Evolutionary conservation across 2,329 filamentous ascomycete genomes (phyloP).

Genomic region (Penicillium sp.): DNA sequence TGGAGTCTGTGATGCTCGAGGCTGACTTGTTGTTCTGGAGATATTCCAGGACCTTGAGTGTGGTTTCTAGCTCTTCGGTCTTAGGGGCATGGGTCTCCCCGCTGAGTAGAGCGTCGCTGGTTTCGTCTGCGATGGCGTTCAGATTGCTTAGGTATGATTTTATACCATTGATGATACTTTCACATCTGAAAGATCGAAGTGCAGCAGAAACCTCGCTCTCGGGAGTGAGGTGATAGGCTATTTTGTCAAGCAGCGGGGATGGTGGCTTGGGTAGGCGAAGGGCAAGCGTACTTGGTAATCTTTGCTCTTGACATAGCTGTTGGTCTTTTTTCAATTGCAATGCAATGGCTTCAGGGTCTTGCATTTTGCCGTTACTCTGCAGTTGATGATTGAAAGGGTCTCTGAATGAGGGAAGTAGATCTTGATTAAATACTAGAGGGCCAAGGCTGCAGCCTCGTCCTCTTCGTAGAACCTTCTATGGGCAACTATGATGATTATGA

Average conservation of each 20-base stretch:
- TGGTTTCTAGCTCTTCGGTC: constrained; percentile 10
- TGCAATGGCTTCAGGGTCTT: constrained; percentile 15
- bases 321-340: constrained; percentile 19
- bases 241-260: constrained; percentile 3
- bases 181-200: constrained; percentile 14
- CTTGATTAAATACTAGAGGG: no score
- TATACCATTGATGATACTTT: constrained; percentile 18
- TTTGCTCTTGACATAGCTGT: constrained; percentile 28
- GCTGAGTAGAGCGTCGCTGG: background rate
- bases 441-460: background rate
- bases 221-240: constrained; percentile 17
- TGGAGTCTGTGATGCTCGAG: background rate
- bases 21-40: constrained; percentile 13
- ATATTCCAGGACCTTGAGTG: constrained; percentile 21
- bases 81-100: constrained; percentile 11
- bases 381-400: no score
- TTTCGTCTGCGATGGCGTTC: background rate
- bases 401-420: no score
- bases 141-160: constrained; percentile 18
- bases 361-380: no score
- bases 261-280: constrained; percentile 15
- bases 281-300: constrained; percentile 19
- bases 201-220: constrained; percentile 3
- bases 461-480: background rate
- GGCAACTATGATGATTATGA: background rate